Conservation (phyloP, 2,329 filamentous ascomycete genomes). For the Phialophora expanda region DNA sequence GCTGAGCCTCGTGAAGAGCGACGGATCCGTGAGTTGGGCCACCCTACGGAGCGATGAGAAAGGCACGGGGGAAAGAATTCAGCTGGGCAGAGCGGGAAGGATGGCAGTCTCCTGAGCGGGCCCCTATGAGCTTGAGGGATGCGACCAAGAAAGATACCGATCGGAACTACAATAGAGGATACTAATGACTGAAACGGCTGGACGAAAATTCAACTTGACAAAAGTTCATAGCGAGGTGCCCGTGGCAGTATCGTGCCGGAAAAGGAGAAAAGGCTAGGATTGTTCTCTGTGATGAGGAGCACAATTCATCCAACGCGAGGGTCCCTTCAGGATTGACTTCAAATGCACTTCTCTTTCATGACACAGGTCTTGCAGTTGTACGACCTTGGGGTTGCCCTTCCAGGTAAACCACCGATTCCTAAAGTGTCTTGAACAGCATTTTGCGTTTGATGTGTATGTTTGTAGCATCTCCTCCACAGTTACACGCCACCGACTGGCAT, state of each 20-base stretch:
- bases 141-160: background rate
- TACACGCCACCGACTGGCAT: conserved; percentile 49
- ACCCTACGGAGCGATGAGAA: conserved; percentile 80
- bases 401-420: background rate
- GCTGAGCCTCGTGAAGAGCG: conserved; percentile 72
- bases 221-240: conserved; percentile 19
- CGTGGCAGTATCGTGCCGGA: background rate
- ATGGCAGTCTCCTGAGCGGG: conserved; percentile 43
- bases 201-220: background rate
- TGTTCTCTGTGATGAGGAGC: background rate
- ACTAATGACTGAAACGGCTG: conserved; percentile 14
- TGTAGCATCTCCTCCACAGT: conserved; percentile 57
- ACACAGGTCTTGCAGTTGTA: background rate
- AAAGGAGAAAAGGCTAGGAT: background rate
- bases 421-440: background rate
- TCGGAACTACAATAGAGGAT: background rate
- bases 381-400: background rate
- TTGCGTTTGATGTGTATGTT: background rate
- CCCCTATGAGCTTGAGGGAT: background rate
- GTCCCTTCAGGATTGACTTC: background rate
- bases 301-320: background rate
- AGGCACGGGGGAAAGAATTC: conserved; percentile 78
- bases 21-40: conserved; percentile 72
- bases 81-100: conserved; percentile 79
- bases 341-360: background rate